Evolutionary conservation across 139 green algal genomes (phyloP).

Genomic region (Tetraselmis chui): DNA sequence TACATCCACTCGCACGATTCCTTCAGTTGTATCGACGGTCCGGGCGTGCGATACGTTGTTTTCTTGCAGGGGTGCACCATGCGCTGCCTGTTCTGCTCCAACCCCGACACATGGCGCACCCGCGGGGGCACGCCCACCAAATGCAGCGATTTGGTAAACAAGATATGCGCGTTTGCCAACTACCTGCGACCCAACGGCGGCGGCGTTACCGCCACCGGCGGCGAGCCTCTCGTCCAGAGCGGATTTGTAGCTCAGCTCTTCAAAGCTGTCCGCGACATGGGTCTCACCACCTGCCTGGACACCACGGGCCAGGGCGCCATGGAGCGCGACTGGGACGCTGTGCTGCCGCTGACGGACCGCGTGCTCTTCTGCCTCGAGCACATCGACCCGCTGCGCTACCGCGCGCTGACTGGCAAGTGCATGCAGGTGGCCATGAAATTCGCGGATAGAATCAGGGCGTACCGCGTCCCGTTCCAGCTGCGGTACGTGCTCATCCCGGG

Average conservation of each 20-base stretch:
- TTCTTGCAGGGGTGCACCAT: slow-evolving; percentile 59
- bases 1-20: slow-evolving; percentile 38
- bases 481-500: slow-evolving; percentile 25
- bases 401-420: slow-evolving; percentile 30
- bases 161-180: too few species aligned
- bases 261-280: slow-evolving; percentile 41
- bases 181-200: slow-evolving; percentile 37
- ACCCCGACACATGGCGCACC: slow-evolving; percentile 41
- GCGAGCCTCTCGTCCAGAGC: slow-evolving; percentile 59
- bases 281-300: slow-evolving; percentile 55
- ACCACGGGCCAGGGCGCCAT: slow-evolving; percentile 59
- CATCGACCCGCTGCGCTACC: slow-evolving; percentile 35
- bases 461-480: slow-evolving; percentile 29
- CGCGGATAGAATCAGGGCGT: slow-evolving; percentile 33
- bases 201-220: slow-evolving; percentile 51
- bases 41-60: slow-evolving; percentile 48
- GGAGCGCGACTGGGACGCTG: slow-evolving; percentile 37
- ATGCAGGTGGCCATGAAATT: slow-evolving; percentile 44
- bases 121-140: slow-evolving; percentile 13
- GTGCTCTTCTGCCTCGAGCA: slow-evolving; percentile 63
- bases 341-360: slow-evolving; percentile 58
- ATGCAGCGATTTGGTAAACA: slow-evolving; percentile 19
- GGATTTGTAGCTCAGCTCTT: slow-evolving; percentile 25
- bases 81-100: slow-evolving; percentile 61
- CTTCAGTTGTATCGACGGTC: slow-evolving; percentile 46